A percentile compares a stretch with the other conserved stretches of the same genome.
Evolutionary conservation across 495 filamentous ascomycete species (phyloP).

Genomic region (Neurospora sp.): DNA sequence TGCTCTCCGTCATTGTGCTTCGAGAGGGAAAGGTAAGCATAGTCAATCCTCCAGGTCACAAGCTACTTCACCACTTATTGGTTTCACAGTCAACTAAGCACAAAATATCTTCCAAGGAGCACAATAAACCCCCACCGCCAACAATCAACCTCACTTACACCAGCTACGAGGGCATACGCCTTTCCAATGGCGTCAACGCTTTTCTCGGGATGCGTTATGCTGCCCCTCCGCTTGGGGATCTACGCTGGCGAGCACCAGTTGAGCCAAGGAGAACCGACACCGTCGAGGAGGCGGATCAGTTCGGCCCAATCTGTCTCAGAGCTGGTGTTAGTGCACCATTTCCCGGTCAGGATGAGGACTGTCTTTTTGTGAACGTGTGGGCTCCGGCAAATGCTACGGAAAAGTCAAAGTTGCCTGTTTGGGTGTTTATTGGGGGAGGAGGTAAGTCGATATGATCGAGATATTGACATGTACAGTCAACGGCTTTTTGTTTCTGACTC

Average conservation of each 20-base stretch:
- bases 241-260: conserved; percentile 31
- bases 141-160: conserved; percentile 35
- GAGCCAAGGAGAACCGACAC: conserved; percentile 16
- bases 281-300: conserved; percentile 22
- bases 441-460: conserved; percentile 20
- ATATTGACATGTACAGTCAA: not conserved
- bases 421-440: conserved; percentile 68
- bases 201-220: conserved; percentile 39
- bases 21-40: not conserved
- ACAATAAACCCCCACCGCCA: not conserved
- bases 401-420: conserved; percentile 50
- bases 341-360: conserved; percentile 52
- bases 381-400: conserved; percentile 46
- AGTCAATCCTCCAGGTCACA: not conserved
- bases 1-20: not conserved
- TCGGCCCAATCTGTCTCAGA: conserved; percentile 43
- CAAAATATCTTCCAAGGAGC: not conserved
- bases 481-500: not conserved
- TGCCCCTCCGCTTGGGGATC: conserved; percentile 26
- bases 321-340: conserved; percentile 28
- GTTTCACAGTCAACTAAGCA: not conserved
- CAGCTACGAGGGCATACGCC: conserved; percentile 23
- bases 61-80: not conserved
- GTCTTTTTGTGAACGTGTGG: conserved; percentile 67
- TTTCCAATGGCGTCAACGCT: conserved; percentile 26